Evolutionary conservation across 257 asterid genomes (phyloP).

Genomic region (Orobanche coerulescens): DNA sequence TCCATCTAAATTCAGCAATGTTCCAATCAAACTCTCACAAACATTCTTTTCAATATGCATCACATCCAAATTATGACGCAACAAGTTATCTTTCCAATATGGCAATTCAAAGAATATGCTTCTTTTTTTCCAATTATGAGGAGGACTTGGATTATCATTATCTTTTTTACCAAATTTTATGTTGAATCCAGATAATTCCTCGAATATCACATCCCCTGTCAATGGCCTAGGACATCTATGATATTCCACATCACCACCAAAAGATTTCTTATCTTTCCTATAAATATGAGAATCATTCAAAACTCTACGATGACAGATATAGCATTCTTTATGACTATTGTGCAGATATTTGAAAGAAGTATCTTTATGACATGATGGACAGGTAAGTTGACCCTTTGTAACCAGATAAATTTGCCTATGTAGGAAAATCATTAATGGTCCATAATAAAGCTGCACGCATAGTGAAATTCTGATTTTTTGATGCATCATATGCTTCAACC

Average conservation of each 20-base stretch:
- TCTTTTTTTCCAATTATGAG: not conserved
- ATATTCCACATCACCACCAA: conserved; percentile 4
- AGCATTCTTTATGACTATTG: conserved; percentile 7
- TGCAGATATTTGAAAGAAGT: not conserved
- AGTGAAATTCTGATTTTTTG: not conserved
- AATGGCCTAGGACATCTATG: not conserved
- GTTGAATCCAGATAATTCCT: not conserved
- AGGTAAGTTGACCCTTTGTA: not conserved
- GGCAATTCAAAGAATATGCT: not conserved
- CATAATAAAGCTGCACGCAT: conserved; percentile 12
- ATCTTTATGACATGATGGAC: conserved; percentile 7
- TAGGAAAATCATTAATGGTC: conserved; percentile 20
- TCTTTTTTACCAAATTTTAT: conserved; percentile 6
- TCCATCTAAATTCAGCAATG: conserved; percentile 11
- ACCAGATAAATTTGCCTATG: not conserved
- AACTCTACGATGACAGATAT: not conserved
- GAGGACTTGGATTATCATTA: not conserved
- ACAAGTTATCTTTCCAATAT: no score
- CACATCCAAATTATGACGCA: no score
- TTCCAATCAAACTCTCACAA: not conserved
- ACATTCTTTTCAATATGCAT: conserved; percentile 7
- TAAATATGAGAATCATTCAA: not conserved
- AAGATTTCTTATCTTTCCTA: conserved; percentile 3
- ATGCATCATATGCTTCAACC: conserved; percentile 15
- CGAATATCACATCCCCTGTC: not conserved